phyloP scores from a whole-genome alignment of 148 eudicot genomes.

The Selenicereus undatus region DNA sequence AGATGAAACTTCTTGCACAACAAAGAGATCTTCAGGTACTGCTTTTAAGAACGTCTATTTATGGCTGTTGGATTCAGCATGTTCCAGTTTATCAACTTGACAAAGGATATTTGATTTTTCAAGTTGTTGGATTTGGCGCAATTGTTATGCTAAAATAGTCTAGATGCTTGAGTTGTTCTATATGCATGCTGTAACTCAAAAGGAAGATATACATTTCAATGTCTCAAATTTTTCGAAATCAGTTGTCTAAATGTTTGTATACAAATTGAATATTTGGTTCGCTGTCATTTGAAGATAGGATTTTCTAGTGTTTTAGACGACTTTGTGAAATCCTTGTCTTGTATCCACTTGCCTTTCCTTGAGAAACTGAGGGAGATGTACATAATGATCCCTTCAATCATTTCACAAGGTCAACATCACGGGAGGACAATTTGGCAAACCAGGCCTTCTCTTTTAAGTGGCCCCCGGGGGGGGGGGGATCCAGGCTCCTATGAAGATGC shows the following conservation, averaged over 20 bases:
- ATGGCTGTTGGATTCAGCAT: neutral
- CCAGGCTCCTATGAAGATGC: neutral
- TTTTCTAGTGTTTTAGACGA: neutral
- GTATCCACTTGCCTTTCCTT: neutral
- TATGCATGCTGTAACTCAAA: neutral
- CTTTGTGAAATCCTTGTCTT: neutral
- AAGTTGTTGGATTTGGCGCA: neutral
- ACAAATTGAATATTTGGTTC: neutral
- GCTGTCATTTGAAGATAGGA: neutral
- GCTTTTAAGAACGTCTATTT: constrained; percentile 1
- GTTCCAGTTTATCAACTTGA: neutral
- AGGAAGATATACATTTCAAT: neutral
- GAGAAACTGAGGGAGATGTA: neutral
- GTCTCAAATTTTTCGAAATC: neutral
- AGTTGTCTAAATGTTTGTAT: neutral
- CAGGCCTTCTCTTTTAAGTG: too few species aligned
- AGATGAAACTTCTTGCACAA: constrained; percentile 87
- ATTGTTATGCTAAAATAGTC: neutral
- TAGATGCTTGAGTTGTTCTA: neutral
- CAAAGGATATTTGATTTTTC: neutral
- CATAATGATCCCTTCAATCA: neutral
- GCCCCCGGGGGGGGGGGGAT: neutral
- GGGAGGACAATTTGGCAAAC: neutral
- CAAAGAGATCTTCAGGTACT: constrained; percentile 93
- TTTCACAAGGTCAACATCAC: neutral